Conservation (phyloP, 2,329 filamentous ascomycete genomes). For the Xylaria sp. region DNA sequence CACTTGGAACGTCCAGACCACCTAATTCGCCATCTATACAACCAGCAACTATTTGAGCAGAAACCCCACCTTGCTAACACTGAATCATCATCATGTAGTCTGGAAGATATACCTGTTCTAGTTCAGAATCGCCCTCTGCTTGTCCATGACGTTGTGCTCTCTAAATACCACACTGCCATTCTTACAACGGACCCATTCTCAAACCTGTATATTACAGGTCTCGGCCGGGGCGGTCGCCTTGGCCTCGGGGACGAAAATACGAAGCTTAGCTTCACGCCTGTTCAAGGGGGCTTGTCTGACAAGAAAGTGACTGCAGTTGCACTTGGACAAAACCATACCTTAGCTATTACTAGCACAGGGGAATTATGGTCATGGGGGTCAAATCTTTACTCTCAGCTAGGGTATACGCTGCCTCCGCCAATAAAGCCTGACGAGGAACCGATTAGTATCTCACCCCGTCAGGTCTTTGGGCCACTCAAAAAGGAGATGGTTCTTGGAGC, state of each 20-base stretch:
- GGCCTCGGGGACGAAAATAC: conserved; percentile 92
- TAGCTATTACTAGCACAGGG: conserved; percentile 87
- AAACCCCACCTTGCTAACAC: conserved; percentile 48
- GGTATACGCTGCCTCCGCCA: conserved; percentile 78
- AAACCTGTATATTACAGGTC: conserved; percentile 92
- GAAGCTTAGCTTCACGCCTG: conserved; percentile 84
- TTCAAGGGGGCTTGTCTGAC: conserved; percentile 79
- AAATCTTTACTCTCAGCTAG: conserved; percentile 86
- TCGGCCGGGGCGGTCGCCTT: conserved; percentile 88
- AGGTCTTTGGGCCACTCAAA: conserved; percentile 92
- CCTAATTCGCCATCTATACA: conserved; percentile 78
- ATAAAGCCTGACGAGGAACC: conserved; percentile 81
- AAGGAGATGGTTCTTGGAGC: conserved; percentile 84
- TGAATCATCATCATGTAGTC: conserved; percentile 48
- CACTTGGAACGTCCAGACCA: conserved; percentile 79
- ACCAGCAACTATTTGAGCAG: conserved; percentile 69
- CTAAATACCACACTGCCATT: conserved; percentile 91
- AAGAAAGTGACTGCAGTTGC: conserved; percentile 82
- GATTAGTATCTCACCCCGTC: conserved; percentile 81
- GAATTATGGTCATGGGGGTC: conserved; percentile 95
- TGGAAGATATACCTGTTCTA: conserved; percentile 74
- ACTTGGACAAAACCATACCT: conserved; percentile 89
- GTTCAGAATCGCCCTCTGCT: conserved; percentile 77
- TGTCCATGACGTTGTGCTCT: conserved; percentile 85
- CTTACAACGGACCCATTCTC: conserved; percentile 87